Evolutionary conservation across 257 asterid genomes (phyloP).

Genomic region (Verbascum thapsus): DNA sequence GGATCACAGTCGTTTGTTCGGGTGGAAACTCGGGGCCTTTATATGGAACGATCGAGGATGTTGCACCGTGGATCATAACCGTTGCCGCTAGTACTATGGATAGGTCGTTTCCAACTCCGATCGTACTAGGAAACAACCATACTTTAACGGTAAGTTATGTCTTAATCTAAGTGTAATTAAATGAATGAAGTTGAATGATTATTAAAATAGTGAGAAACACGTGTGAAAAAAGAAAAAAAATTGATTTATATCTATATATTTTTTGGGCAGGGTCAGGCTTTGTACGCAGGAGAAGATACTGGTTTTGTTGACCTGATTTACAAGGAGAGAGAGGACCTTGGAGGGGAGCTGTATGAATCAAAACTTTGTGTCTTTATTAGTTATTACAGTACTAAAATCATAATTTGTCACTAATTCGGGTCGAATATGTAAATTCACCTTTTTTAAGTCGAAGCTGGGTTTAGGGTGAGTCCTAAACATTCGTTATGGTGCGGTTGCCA

Average conservation of each 20-base stretch:
- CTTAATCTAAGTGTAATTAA: too few relatives aligned
- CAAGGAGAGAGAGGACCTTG: not conserved
- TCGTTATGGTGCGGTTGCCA: too few relatives aligned
- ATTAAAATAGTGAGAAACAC: too few relatives aligned
- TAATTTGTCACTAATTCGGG: not conserved
- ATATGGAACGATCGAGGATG: slow-evolving; percentile 28
- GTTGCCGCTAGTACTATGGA: slow-evolving; percentile 44
- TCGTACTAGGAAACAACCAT: slow-evolving; percentile 36
- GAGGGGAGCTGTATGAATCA: not conserved
- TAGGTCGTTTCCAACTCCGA: slow-evolving; percentile 33
- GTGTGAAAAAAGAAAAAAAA: too few relatives aligned
- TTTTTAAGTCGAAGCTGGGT: too few relatives aligned
- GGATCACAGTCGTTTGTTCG: slow-evolving; percentile 41
- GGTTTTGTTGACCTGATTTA: slow-evolving; percentile 26
- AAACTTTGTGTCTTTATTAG: not conserved
- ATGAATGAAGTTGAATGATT: too few relatives aligned
- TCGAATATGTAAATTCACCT: too few relatives aligned
- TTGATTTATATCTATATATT: too few relatives aligned
- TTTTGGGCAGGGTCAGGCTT: slow-evolving; percentile 39
- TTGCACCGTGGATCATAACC: slow-evolving; percentile 48
- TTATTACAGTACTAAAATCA: not conserved
- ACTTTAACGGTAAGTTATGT: slow-evolving; percentile 21
- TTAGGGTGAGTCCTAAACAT: too few relatives aligned
- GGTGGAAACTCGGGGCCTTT: slow-evolving; percentile 43
- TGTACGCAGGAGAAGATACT: slow-evolving; percentile 33